Evolutionary conservation across 1,284 basidiomycete genomes (phyloP).

Genomic region (Moesziomyces globuligerus): DNA sequence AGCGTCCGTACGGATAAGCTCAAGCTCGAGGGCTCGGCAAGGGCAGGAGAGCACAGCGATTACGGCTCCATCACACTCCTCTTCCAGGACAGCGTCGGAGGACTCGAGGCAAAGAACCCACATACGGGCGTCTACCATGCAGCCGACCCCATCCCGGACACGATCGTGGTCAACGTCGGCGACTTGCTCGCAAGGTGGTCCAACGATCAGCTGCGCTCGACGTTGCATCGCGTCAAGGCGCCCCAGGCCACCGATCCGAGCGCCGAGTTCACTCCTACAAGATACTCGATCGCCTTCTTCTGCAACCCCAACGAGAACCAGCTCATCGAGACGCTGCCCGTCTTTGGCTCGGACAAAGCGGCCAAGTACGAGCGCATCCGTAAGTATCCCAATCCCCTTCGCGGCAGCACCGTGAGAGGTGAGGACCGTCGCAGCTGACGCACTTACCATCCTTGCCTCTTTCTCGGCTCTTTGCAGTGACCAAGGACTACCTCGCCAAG

Average conservation of each 20-base stretch:
- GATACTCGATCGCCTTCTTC: constrained; percentile 87
- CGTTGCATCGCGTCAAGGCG: constrained; percentile 22
- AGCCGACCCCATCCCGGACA: constrained; percentile 19
- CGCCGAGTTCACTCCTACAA: constrained; percentile 72
- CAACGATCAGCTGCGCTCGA: constrained; percentile 20
- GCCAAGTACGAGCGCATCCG: constrained; percentile 70
- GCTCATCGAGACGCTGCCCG: constrained; percentile 77
- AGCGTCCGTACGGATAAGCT: constrained; percentile 21
- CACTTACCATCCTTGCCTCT: not conserved
- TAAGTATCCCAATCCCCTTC: too few relatives aligned
- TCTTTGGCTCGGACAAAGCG: constrained; percentile 55
- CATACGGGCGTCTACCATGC: constrained; percentile 26
- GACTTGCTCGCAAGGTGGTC: constrained; percentile 24
- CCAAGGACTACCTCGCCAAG: constrained; percentile 80
- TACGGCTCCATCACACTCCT: constrained; percentile 25
- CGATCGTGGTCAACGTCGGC: constrained; percentile 26
- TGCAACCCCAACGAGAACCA: constrained; percentile 82
- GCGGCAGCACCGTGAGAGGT: too few relatives aligned
- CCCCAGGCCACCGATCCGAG: constrained; percentile 11
- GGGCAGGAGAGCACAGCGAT: constrained; percentile 30
- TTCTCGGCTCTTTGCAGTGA: constrained; percentile 67
- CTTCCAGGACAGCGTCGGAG: constrained; percentile 25
- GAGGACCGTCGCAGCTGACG: not conserved
- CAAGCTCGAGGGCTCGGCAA: constrained; percentile 17
- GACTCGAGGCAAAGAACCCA: constrained; percentile 23